Base-by-base conservation (phyloP, 2,329 filamentous ascomycete genomes). In the Stagonosporopsis chrysanthemi region DNA sequence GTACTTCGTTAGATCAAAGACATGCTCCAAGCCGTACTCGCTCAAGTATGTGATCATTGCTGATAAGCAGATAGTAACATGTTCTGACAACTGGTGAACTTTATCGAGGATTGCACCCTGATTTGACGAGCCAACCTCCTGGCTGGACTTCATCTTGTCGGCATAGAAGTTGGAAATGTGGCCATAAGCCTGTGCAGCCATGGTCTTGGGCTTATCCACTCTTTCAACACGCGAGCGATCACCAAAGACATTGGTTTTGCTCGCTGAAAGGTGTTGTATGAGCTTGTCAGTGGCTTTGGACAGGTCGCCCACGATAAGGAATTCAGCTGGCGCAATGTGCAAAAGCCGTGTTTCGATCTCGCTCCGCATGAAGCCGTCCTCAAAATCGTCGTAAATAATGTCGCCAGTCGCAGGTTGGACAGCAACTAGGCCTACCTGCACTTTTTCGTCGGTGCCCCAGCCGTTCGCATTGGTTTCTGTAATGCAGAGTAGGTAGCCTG, bases 331-430 rank as follows among this genome's bases (percentile, higher is more conserved):
- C 0, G 94, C 92, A 64, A 99, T 96, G 74, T 99, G 95, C 28
- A 99, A 81, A 24, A 99, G 80, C n/a, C 95, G 83, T 0, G 95
- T 99, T 78, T 99, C 95, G 31, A 99, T 90, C 74, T 99, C 95
- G 68, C 89, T 92, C 45, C 95, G 85, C 94, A 99, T 97, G 78
- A 98, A 98, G 2, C 94, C 92, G 70, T 99, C 95, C 67, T 98
- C 92, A 67, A 99, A 99, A 57, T 89, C 88, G 71, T 99, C 95
- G 69, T 97, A 96, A 53, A 98, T 90, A 67, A 99, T 92, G 74
- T 98, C 94, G 53, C 95, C 95, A 0, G 95, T 99, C 1, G 92
- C 90, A 8, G 95, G 95, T 69, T 99, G 95, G 4, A 99, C 95
- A 24, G 95, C 95, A 22, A 99, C 83, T 56, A 99, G 86, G 1